Evolutionary conservation across 768 basidiomycete species (phyloP).

Genomic region (Boletus tomentosulus): DNA sequence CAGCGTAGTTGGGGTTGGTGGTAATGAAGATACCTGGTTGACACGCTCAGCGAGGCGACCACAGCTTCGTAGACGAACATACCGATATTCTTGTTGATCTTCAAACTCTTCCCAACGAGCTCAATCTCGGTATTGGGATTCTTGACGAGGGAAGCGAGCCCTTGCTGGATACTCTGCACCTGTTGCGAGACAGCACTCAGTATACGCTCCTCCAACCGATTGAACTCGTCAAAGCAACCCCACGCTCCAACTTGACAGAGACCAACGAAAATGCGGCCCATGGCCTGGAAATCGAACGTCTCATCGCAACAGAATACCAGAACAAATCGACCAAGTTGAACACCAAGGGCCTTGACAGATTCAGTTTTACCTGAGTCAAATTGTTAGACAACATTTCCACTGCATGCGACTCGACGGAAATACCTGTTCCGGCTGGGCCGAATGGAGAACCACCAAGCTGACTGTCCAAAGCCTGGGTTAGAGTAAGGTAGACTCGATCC

Average conservation of each 20-base stretch:
- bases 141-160: slow-evolving; percentile 75
- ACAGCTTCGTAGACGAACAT: slow-evolving; percentile 5
- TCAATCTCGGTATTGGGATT: slow-evolving; percentile 91
- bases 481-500: slow-evolving; percentile 91
- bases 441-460: slow-evolving; percentile 97
- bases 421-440: slow-evolving; percentile 96
- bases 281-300: slow-evolving; percentile 99
- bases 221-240: slow-evolving; percentile 99
- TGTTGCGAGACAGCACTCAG: slow-evolving; percentile 98
- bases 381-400: slow-evolving; percentile 1
- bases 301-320: slow-evolving; percentile 99
- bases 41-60: slow-evolving; percentile 6
- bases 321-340: slow-evolving; percentile 97
- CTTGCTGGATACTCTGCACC: slow-evolving; percentile 97
- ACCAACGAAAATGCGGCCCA: slow-evolving; percentile 99
- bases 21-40: slow-evolving; percentile 91
- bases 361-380: slow-evolving; percentile 82
- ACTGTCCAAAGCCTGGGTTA: slow-evolving; percentile 92
- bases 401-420: slow-evolving; percentile 9
- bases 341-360: slow-evolving; percentile 97
- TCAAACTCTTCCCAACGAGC: slow-evolving; percentile 89
- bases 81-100: slow-evolving; percentile 94
- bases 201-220: slow-evolving; percentile 96
- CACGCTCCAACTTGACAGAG: slow-evolving; percentile 99
- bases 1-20: slow-evolving; percentile 98